Evolutionary conservation across 1,139 yeast species (phyloP), one percentile per base, ranked within the genome.

Genomic region (Geotrichum europaeum): DNA sequence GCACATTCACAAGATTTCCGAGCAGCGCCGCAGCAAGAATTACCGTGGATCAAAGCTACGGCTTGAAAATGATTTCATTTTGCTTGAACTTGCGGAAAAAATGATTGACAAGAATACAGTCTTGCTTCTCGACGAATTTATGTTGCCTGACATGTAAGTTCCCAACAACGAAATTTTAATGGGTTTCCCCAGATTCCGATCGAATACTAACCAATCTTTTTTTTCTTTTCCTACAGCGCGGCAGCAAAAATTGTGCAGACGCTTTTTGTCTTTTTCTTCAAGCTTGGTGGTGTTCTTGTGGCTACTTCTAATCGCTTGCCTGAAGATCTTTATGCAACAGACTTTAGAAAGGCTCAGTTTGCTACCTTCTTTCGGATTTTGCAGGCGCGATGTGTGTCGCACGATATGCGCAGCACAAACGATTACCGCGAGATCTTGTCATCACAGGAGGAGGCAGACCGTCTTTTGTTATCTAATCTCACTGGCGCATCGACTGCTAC

Each of bases 261-360:
- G 10, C 72, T 86, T 54, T 85, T 86, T 72, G 84, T 87, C 0
- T 85, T 83, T 70, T 86, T 82, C 72, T 86, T 86, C 75, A 85
- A 84, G 67, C 72, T 86, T 9, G 91, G 92, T 2, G 92, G 92
- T 2, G 89, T 86, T 0, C 72, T 86, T 54, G 85, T 86, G 34
- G 89, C 91, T 1, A 86, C 90, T 1, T 84, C 89, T 1, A 86
- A 86, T 66, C 79, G 87, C 67, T 72, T 86, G 18, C 92, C 91
- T 0, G 89, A 86, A 57, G 73, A 86, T 63, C 76, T 86, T 51
- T 86, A 86, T 66, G 80, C 89, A 1, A 84, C 83, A 13, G 84
- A 82, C 58, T 85, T 86, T 69, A 82, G 84, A 64, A 83, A 82
- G 66, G 75, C 78, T 7, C 84, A 83, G 56, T 85, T 86, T 70